Base-by-base conservation (phyloP, 2,329 filamentous ascomycete genomes). In the Zymoseptoria ardabiliae region DNA sequence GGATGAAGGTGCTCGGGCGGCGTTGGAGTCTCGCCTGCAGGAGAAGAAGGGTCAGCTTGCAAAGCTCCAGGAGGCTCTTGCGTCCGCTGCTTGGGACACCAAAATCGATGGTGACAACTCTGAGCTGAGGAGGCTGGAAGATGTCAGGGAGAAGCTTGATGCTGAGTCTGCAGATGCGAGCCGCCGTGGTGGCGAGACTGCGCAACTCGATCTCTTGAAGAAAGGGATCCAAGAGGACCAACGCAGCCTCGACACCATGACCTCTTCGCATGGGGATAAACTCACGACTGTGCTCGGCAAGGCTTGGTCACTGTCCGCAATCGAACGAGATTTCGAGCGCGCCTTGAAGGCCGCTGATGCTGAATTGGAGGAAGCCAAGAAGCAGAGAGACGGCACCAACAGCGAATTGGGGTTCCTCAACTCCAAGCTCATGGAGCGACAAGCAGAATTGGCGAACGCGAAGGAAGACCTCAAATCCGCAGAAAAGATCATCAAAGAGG, bases 81-180 rank as follows among this genome's bases (percentile, higher is more conserved):
- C 85, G 41, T 76, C 76, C 19, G 82, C 85, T 10, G 82, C 85
- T 11, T 90, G 87, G 78, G 91, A 96, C 62, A 77, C 78, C 25
- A 85, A 88, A 63, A 81, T 96, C 20, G 81, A 85, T 52, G 78
- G 84, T 30, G 83, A 86, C 56, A 87, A 90, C 55, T 75, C 79
- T 13, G 82, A 85, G 63, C 78, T 95, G 10, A 83, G 84, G 62
- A 79, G 82, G 50, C 75, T 95, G 1, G 91, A 97, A 68, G 84
- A 82, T 20, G 85, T 88, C 67, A 87, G 83, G 60, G 85, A 89
- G 41, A 85, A 81, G 65, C 80, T 97, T 25, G 87, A 88, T 51
- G 78, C 82, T n/a, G 93, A 97, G 70, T 82, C 97, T 41, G 82
- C 91, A 8, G 88, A 95, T 68, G 90, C 88, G 60, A 96, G 89